Evolutionary conservation across 805 yeast genomes (phyloP).

Genomic region (Nakazawaea populi): DNA sequence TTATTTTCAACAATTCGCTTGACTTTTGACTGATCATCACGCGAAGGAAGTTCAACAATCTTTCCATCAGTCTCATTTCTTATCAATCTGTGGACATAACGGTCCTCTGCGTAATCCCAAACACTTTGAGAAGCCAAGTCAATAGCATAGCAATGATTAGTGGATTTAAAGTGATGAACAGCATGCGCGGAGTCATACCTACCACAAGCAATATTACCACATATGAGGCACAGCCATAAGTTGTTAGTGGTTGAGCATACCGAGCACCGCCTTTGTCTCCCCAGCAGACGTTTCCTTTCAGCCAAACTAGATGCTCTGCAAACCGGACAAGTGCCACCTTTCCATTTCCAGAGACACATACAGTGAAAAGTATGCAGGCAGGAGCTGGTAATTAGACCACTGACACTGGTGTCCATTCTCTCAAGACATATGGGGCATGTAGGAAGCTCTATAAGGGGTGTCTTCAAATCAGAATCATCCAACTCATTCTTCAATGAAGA

Average conservation of each 20-base stretch:
- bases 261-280: conserved; percentile 31
- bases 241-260: conserved; percentile 55
- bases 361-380: conserved; percentile 95
- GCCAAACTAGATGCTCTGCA: conserved; percentile 64
- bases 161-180: conserved; percentile 66
- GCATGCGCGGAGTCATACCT: conserved; percentile 85
- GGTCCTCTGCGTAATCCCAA: conserved; percentile 93
- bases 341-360: conserved; percentile 82
- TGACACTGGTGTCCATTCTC: conserved; percentile 71
- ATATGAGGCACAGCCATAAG: conserved; percentile 83
- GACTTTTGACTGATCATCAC: conserved; percentile 16
- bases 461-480: neutral
- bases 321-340: conserved; percentile 85
- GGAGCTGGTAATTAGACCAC: conserved; percentile 82
- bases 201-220: conserved; percentile 93
- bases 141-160: conserved; percentile 90
- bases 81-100: conserved; percentile 79
- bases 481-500: conserved; percentile 6
- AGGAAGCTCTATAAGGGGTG: conserved; percentile 52
- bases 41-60: conserved; percentile 64
- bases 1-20: conserved; percentile 8
- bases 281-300: neutral
- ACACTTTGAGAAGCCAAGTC: conserved; percentile 78
- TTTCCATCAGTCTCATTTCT: conserved; percentile 89
- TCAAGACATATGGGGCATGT: conserved; percentile 93